Evolutionary conservation across 2,329 filamentous ascomycete genomes (phyloP).

Genomic region (Periconia sp.): DNA sequence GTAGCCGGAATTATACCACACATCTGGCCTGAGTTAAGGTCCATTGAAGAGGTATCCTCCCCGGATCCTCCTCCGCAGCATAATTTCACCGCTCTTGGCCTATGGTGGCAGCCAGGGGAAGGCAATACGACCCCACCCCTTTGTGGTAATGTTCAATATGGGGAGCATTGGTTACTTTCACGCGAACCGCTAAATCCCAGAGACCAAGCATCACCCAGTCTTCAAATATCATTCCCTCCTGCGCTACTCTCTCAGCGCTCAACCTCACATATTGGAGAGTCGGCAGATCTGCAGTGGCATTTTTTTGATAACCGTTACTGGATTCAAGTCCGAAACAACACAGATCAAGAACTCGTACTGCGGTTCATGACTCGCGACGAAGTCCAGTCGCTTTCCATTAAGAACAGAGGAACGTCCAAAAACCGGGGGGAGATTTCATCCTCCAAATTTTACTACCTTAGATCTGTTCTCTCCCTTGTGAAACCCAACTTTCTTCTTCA

Average conservation of each 20-base stretch:
- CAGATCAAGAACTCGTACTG: conserved; percentile 36
- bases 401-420: not conserved
- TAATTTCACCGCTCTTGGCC: conserved; percentile 20
- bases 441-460: not conserved
- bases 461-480: not conserved
- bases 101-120: conserved; percentile 29
- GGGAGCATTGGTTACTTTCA: conserved; percentile 27
- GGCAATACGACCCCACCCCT: conserved; percentile 17
- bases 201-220: not conserved
- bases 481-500: conserved; percentile 1
- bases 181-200: conserved; percentile 22
- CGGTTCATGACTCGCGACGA: conserved; percentile 34
- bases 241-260: conserved; percentile 5
- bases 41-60: not conserved
- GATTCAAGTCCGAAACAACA: conserved; percentile 49
- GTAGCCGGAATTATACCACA: conserved; percentile 44
- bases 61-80: not conserved
- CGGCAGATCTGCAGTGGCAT: conserved; percentile 29
- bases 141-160: conserved; percentile 7
- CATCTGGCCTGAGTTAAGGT: conserved; percentile 44
- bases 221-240: conserved; percentile 14
- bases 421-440: not conserved
- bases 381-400: conserved; percentile 4
- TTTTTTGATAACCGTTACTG: conserved; percentile 62
- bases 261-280: not conserved